These are phyloP conservation scores for Trametopsis cervina DNA, from an alignment of 768 basidiomycete genomes.

Conservation along the genomic window DNA sequence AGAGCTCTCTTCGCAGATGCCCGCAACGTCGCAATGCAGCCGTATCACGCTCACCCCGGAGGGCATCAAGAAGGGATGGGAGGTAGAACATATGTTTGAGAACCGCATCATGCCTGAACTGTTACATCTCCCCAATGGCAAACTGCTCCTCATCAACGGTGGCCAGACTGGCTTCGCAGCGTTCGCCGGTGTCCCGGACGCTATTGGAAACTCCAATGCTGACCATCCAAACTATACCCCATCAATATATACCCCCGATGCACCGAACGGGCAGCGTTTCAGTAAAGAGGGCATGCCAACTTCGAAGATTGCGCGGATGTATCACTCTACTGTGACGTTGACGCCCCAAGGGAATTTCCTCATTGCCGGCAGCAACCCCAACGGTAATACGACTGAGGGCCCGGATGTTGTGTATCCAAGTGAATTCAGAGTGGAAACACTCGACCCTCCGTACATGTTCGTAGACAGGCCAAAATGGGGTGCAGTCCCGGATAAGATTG, in stretches of 20 bases:
- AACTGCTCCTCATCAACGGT: conserved; percentile 34
- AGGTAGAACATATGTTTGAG: conserved; percentile 27
- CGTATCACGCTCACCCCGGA: conserved; percentile 27
- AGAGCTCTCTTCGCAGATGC: conserved; percentile 18
- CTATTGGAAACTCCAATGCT: conserved; percentile 23
- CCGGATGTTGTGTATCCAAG: conserved; percentile 16
- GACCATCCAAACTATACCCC: conserved; percentile 30
- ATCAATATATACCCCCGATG: conserved; percentile 40
- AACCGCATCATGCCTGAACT: conserved; percentile 28
- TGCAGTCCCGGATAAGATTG: conserved; percentile 23
- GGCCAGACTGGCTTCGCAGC: conserved; percentile 32
- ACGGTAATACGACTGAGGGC: conserved; percentile 25
- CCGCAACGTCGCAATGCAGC: conserved; percentile 30
- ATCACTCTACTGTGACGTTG: conserved; percentile 55
- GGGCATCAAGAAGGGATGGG: conserved; percentile 25
- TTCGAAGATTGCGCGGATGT: conserved; percentile 44
- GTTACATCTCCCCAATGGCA: conserved; percentile 28
- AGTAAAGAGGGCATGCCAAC: conserved; percentile 40
- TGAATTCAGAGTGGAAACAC: conserved; percentile 27
- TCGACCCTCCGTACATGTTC: conserved; percentile 30
- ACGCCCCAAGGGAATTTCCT: conserved; percentile 45
- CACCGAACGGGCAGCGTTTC: conserved; percentile 36
- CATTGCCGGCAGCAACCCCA: conserved; percentile 43
- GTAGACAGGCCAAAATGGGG: conserved; percentile 18
- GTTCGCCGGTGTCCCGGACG: conserved; percentile 16